Evolutionary conservation across 768 basidiomycete genomes (phyloP), one percentile per base, ranked within the genome.

Genomic region (Leccinellum rugosiceps): DNA sequence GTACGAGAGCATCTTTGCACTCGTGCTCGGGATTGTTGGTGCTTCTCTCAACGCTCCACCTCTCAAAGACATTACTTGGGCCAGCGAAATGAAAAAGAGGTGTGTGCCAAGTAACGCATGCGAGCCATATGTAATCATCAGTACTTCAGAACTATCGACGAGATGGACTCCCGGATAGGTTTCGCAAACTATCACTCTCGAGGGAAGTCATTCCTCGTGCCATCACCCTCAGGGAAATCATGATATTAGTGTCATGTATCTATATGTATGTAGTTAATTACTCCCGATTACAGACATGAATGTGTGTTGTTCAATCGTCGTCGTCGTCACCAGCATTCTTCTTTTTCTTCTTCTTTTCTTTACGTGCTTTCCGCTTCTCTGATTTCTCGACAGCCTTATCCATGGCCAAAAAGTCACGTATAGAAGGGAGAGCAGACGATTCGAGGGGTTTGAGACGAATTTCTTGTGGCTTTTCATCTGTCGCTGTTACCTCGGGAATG

Each of bases 51-150:
- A 81, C 61, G 79, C 87, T 7, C 83, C 90, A 1, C 69, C 77
- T 31, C 73, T 93, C 32, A 90, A 87, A 63, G 89, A 92, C 65
- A 90, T 93, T 58, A 87, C 88, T 32, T 94, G 91, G 92, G 83
- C 90, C 17, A 91, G 88, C 63, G 92, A 95, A 74, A 94, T 94
- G 92, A 82, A 81, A 64, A 86, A 81, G 67, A 80, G 86, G 92
- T 92, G 63, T 63, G 83, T 72, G 17, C 30, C 7, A 6, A 43
- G 30, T 21, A n/a, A 32, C 48, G 0, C 26, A 4, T 48, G 26
- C 19, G 21, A 55, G 8, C 15, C 6, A 23, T 13, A 25, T 43
- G 13, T 48, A 21, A 48, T 47, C 25, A 8, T 55, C 28, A n/a
- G n/a, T n/a, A n/a, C 58, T 38, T 35, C 63, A 90, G 88, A 58